Percentiles rank a stretch among this genome's conserved stretches.
These are phyloP conservation scores for Leucocoprinus sp. DNA, from an alignment of 768 basidiomycete genomes.

Conservation along the genomic window DNA sequence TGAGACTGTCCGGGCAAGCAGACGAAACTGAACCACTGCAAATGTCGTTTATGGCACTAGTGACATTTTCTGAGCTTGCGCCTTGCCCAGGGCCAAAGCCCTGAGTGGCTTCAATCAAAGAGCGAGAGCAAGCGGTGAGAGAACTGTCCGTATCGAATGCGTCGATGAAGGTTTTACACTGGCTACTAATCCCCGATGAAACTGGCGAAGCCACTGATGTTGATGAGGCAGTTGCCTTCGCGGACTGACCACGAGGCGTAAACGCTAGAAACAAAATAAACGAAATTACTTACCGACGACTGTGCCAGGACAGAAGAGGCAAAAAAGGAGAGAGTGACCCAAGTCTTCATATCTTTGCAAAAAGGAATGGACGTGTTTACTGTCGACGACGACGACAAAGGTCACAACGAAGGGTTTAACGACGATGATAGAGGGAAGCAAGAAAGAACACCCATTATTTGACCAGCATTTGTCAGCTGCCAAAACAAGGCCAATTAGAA, in stretches of 20 bases:
- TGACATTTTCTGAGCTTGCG: slow-evolving; percentile 34
- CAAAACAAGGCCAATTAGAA: slow-evolving; percentile 26
- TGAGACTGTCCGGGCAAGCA: slow-evolving; percentile 46
- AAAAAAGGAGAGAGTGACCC: slow-evolving; percentile 44
- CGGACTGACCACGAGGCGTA: slow-evolving; percentile 14
- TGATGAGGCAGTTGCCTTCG: slow-evolving; percentile 17
- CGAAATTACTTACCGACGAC: slow-evolving; percentile 28
- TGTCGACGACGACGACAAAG: slow-evolving; percentile 27
- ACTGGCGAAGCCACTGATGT: slow-evolving; percentile 44
- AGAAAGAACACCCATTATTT: slow-evolving; percentile 17
- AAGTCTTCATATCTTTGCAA: slow-evolving; percentile 34
- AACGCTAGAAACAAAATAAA: background rate
- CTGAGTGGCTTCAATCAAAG: slow-evolving; percentile 53
- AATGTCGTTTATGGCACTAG: slow-evolving; percentile 41
- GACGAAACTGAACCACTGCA: slow-evolving; percentile 40
- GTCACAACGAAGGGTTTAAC: slow-evolving; percentile 13
- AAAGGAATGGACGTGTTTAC: slow-evolving; percentile 42
- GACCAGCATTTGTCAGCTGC: slow-evolving; percentile 12
- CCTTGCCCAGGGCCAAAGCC: slow-evolving; percentile 43
- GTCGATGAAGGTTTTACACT: slow-evolving; percentile 52
- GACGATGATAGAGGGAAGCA: slow-evolving; percentile 15
- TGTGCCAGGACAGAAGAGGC: slow-evolving; percentile 45
- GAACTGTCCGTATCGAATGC: slow-evolving; percentile 52
- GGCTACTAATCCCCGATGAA: slow-evolving; percentile 52
- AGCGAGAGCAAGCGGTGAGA: slow-evolving; percentile 52